phyloP scores from a whole-genome alignment of 257 asterid species.

The Parsonsia alboflavescens region DNA sequence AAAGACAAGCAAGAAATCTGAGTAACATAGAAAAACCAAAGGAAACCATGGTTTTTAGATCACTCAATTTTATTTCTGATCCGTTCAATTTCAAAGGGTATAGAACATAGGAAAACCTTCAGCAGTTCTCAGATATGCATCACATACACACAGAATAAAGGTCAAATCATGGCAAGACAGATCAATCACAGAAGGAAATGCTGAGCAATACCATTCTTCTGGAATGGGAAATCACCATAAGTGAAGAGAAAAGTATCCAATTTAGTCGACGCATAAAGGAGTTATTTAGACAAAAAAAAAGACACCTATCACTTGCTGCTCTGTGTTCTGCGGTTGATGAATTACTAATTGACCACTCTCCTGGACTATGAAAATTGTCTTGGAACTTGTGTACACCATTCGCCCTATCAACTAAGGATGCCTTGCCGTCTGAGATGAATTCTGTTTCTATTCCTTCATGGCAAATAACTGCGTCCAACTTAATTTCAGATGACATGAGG shows the following conservation, averaged over 20 bases:
- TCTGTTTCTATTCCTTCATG: constrained; percentile 19
- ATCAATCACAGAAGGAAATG: background rate
- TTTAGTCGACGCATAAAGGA: background rate
- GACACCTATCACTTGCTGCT: constrained; percentile 32
- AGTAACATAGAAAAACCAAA: background rate
- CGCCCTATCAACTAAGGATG: constrained; percentile 19
- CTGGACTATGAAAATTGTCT: constrained; percentile 25
- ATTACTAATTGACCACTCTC: constrained; percentile 24
- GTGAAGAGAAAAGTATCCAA: background rate
- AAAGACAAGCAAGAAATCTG: background rate
- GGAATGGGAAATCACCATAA: background rate
- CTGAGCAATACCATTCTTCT: background rate
- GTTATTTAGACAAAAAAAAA: background rate
- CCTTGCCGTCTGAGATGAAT: constrained; percentile 14
- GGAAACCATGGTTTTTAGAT: no score
- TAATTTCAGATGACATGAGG: constrained; percentile 29
- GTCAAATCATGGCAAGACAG: background rate
- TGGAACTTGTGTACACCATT: constrained; percentile 18
- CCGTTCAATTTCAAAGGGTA: background rate
- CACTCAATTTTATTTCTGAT: background rate
- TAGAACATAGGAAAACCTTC: background rate
- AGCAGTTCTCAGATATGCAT: background rate
- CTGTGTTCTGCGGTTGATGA: constrained; percentile 21
- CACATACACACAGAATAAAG: background rate
- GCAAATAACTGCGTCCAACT: constrained; percentile 22